Conservation (phyloP, 2,329 filamentous ascomycete species). For the Grosmannia clavigera region DNA sequence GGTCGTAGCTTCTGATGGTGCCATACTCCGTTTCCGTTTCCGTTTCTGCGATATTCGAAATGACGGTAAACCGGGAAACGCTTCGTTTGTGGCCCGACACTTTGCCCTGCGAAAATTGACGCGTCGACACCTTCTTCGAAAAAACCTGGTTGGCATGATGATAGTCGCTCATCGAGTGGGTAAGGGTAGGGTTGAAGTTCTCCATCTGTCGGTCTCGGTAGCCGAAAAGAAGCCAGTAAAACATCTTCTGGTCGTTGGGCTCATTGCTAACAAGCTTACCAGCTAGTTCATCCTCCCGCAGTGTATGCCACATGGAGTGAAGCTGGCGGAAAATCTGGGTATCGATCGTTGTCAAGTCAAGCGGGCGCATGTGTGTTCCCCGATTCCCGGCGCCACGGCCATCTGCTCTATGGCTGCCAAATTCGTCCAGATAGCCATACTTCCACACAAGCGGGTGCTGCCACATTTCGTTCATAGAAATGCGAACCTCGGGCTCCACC, state of each 20-base stretch:
- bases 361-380: slow-evolving; percentile 46
- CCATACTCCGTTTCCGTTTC: slow-evolving; percentile 25
- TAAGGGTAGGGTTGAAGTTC: slow-evolving; percentile 69
- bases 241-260: slow-evolving; percentile 84
- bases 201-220: slow-evolving; percentile 79
- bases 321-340: slow-evolving; percentile 73
- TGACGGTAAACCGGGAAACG: slow-evolving; percentile 51
- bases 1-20: slow-evolving; percentile 62
- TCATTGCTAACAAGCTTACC: slow-evolving; percentile 52
- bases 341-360: slow-evolving; percentile 58
- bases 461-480: slow-evolving; percentile 74
- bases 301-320: slow-evolving; percentile 82
- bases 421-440: slow-evolving; percentile 63
- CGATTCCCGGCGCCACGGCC: slow-evolving; percentile 37
- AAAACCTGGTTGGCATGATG: slow-evolving; percentile 57
- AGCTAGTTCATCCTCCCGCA: slow-evolving; percentile 59
- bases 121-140: slow-evolving; percentile 50
- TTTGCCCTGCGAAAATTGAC: slow-evolving; percentile 40
- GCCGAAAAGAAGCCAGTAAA: slow-evolving; percentile 73
- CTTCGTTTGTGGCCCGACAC: slow-evolving; percentile 37
- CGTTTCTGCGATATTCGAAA: slow-evolving; percentile 46
- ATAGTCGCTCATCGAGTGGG: slow-evolving; percentile 83
- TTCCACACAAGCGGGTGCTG: slow-evolving; percentile 74
- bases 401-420: slow-evolving; percentile 42
- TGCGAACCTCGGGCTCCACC: slow-evolving; percentile 64